phyloP scores from a whole-genome alignment of 371 early-diverging fungal genomes.

The Apophysomyces elegans region DNA sequence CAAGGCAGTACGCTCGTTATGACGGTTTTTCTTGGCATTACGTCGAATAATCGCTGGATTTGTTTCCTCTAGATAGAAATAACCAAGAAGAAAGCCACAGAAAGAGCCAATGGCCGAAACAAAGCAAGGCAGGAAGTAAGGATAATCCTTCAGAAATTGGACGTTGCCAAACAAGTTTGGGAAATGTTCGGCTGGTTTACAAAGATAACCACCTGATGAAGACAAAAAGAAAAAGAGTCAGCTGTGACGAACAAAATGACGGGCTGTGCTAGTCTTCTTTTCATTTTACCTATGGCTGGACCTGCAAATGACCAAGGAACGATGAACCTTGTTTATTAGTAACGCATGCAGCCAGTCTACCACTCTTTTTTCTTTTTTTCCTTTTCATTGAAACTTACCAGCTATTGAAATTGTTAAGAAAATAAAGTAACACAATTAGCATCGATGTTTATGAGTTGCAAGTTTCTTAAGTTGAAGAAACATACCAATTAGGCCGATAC shows the following conservation, averaged over 20 bases:
- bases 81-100: slow-evolving; percentile 70
- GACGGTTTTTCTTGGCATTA: slow-evolving; percentile 9
- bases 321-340: slow-evolving; percentile 7
- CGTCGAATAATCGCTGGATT: slow-evolving; percentile 34
- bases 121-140: slow-evolving; percentile 89
- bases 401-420: slow-evolving; percentile 13
- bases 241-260: not conserved
- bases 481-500: slow-evolving; percentile 65
- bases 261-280: not conserved
- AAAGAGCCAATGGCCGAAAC: slow-evolving; percentile 68
- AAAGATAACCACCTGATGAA: slow-evolving; percentile 73
- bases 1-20: slow-evolving; percentile 9
- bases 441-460: no score
- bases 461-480: not conserved
- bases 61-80: slow-evolving; percentile 80
- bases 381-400: slow-evolving; percentile 20
- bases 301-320: not conserved
- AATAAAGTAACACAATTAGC: not conserved
- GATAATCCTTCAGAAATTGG: slow-evolving; percentile 68
- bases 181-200: slow-evolving; percentile 73
- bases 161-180: slow-evolving; percentile 72
- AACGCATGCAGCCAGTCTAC: not conserved
- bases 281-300: not conserved
- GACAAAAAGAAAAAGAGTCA: slow-evolving; percentile 10
- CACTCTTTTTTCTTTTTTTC: not conserved